A percentile compares a stretch with the other conserved stretches of the same genome.
phyloP scores from a whole-genome alignment of 2,329 filamentous ascomycete species.

The Trichoderma atroviride region DNA sequence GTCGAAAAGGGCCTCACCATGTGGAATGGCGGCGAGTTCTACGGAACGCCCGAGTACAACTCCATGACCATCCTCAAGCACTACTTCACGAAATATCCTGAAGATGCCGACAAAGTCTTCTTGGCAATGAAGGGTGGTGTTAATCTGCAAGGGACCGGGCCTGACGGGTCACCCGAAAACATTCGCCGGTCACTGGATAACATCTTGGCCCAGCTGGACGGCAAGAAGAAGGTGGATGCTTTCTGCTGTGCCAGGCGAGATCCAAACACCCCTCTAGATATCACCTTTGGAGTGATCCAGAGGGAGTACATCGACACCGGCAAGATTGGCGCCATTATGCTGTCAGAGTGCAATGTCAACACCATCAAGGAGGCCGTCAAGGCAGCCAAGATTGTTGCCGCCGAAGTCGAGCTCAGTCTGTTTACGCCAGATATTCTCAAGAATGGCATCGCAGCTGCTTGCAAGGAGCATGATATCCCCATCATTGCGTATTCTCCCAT shows the following conservation, averaged over 20 bases:
- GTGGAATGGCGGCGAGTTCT: constrained; percentile 69
- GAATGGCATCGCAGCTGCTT: constrained; percentile 58
- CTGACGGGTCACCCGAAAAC: constrained; percentile 57
- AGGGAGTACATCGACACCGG: constrained; percentile 55
- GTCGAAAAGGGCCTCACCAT: constrained; percentile 50
- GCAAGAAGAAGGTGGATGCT: constrained; percentile 61
- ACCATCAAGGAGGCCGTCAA: constrained; percentile 54
- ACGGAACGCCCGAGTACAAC: constrained; percentile 62
- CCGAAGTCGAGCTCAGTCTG: constrained; percentile 60
- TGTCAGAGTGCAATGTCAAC: constrained; percentile 54
- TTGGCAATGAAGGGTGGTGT: constrained; percentile 64
- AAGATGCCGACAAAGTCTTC: constrained; percentile 63
- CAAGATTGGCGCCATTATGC: constrained; percentile 53
- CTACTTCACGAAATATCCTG: constrained; percentile 66
- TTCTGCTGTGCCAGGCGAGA: constrained; percentile 64
- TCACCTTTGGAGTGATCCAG: constrained; percentile 48
- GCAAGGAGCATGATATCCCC: constrained; percentile 66
- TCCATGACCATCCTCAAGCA: constrained; percentile 60
- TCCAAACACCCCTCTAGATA: constrained; percentile 47
- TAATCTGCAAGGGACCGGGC: constrained; percentile 35
- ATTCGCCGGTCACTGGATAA: constrained; percentile 62
- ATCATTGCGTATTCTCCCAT: constrained; percentile 64
- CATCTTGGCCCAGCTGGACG: constrained; percentile 52
- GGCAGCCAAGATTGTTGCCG: constrained; percentile 47
- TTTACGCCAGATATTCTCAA: constrained; percentile 51